Evolutionary conservation across 192 early-diverging fungal species (phyloP).

Genomic region (Geranomyces variabilis): DNA sequence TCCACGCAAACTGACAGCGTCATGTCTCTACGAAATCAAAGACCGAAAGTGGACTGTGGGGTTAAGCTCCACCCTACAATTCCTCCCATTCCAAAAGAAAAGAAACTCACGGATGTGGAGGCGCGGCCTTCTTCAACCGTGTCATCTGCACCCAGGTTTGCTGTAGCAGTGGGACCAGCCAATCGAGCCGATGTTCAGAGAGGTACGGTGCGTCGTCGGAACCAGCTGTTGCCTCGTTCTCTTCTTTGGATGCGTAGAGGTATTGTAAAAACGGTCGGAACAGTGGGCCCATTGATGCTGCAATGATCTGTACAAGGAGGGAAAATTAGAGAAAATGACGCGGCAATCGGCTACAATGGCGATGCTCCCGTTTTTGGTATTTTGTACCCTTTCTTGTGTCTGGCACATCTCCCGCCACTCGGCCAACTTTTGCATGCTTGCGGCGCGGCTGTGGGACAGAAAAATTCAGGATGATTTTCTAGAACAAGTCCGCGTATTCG

Average conservation of each 20-base stretch:
- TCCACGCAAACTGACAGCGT: conserved; percentile 3
- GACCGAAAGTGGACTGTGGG: no score
- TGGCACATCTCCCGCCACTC: conserved; percentile 8
- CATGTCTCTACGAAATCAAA: conserved; percentile 15
- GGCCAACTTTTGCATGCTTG: background rate
- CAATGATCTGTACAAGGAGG: background rate
- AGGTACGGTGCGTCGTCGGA: background rate
- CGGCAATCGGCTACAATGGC: no score
- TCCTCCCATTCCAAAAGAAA: no score
- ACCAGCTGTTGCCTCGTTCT: background rate
- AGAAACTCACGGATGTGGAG: conserved; percentile 16
- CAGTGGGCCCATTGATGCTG: conserved; percentile 17
- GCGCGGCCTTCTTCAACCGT: background rate
- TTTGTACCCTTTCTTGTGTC: conserved; percentile 21
- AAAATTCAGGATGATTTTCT: no score
- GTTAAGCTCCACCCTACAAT: no score
- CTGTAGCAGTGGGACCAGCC: conserved; percentile 22
- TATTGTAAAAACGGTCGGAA: conserved; percentile 24
- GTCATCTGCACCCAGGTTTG: conserved; percentile 15
- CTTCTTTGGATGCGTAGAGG: background rate
- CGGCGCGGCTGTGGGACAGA: background rate
- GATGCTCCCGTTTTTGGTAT: background rate
- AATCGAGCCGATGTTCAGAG: conserved; percentile 18
- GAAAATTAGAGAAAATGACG: background rate
- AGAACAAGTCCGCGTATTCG: no score